phyloP scores from a whole-genome alignment of 2,329 filamentous ascomycete species.

The Exophiala mesophila region DNA sequence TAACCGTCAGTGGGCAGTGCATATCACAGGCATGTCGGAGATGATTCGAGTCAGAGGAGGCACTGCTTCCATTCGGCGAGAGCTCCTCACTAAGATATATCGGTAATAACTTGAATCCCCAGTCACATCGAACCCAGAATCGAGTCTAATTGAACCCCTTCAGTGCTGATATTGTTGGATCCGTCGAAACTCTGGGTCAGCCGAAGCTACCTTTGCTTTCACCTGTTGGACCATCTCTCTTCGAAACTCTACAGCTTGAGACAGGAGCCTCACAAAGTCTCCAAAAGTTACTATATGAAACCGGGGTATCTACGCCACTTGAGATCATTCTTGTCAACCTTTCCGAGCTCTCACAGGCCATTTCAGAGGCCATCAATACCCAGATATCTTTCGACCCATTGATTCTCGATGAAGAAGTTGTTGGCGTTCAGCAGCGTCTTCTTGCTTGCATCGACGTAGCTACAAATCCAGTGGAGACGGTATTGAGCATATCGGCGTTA shows the following conservation, averaged over 20 bases:
- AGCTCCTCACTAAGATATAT: conserved; percentile 19
- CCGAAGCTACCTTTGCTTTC: conserved; percentile 14
- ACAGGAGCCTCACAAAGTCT: background rate
- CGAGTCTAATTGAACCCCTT: no score
- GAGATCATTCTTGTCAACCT: conserved; percentile 11
- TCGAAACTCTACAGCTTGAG: conserved; percentile 3
- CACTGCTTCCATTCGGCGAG: conserved; percentile 7
- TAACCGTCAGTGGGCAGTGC: conserved; percentile 16
- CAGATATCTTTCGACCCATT: conserved; percentile 11
- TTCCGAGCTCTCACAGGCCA: conserved; percentile 11
- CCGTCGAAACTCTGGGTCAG: conserved; percentile 16
- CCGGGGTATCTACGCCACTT: background rate
- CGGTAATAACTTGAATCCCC: no score
- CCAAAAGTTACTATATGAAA: background rate
- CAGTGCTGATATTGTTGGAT: conserved; percentile 16
- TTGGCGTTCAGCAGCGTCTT: conserved; percentile 17
- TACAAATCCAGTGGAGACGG: conserved; percentile 4
- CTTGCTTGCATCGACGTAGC: conserved; percentile 3
- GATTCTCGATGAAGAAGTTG: conserved; percentile 16
- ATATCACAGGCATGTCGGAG: conserved; percentile 18
- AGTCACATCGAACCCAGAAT: no score
- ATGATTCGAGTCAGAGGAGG: conserved; percentile 22
- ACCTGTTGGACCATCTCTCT: conserved; percentile 6
- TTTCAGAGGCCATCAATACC: conserved; percentile 8
- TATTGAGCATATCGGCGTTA: conserved; percentile 13